A percentile compares a stretch with the other conserved stretches of the same genome.
Evolutionary conservation across 768 basidiomycete genomes (phyloP).

Genomic region (Saitozyma sp.): DNA sequence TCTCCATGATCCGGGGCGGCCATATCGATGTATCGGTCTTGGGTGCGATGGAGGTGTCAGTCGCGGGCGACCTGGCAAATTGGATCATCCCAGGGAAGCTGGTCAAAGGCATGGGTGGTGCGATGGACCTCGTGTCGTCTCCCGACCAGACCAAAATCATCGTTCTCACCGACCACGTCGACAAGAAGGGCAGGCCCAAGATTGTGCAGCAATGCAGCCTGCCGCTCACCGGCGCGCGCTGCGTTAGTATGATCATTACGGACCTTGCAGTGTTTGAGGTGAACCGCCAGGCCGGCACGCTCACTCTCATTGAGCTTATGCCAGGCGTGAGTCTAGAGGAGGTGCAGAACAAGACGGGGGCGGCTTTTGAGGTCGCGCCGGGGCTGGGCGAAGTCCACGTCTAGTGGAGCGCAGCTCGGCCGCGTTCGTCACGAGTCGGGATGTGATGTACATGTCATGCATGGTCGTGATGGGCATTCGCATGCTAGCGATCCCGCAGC

Average conservation of each 20-base stretch:
- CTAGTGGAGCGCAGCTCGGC: too few species aligned
- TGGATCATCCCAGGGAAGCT: conserved; percentile 95
- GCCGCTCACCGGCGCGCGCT: conserved; percentile 84
- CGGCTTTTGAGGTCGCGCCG: conserved; percentile 62
- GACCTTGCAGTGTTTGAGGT: conserved; percentile 88
- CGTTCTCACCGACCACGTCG: conserved; percentile 83
- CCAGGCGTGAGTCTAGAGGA: conserved; percentile 81
- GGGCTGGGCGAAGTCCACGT: conserved; percentile 1
- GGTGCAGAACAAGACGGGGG: conserved; percentile 80
- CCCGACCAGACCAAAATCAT: conserved; percentile 91
- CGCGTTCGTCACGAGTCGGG: too few species aligned
- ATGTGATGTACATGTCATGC: too few species aligned
- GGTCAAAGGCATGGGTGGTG: conserved; percentile 71
- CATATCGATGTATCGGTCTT: conserved; percentile 76
- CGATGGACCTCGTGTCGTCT: conserved; percentile 95
- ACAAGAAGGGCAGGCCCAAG: conserved; percentile 87
- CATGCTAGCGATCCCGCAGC: too few species aligned
- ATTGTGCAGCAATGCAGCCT: conserved; percentile 77
- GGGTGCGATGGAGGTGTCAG: conserved; percentile 90
- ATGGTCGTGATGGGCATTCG: too few species aligned
- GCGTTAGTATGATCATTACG: conserved; percentile 88
- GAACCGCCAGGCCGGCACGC: conserved; percentile 65
- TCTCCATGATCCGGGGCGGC: conserved; percentile 21
- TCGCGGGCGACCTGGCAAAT: conserved; percentile 87
- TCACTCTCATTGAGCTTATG: conserved; percentile 77